Evolutionary conservation across 106 monocot species (phyloP), one percentile per base, ranked within the genome.

Genomic region (Dactylorhiza incarnata): DNA sequence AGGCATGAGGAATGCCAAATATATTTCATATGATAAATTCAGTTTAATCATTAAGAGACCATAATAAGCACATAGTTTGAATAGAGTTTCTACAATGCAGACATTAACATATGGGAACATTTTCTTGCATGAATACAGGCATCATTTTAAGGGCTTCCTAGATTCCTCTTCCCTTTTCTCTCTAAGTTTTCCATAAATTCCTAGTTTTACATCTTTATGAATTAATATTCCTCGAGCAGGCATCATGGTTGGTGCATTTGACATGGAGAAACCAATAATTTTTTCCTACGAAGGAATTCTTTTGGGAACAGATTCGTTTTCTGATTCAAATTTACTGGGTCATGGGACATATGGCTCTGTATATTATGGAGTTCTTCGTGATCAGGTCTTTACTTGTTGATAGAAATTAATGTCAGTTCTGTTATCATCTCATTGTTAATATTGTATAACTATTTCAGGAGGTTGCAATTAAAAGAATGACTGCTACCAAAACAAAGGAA

Each of bases 401-500:
- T 74, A 16, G 0, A 59, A 20, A 75, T 25, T 73, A 8, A 44
- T 49, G 14, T 29, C 20, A 14, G 9, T 14, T 68, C 75, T 44
- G 4, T 20, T 22, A 15, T 76, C 53, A 77, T 26, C 25, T 15
- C 74, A 8, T 59, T 20, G 22, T 81, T 59, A 59, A 59, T 20
- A 59, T 59, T 24, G 22, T 20, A 22, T 22, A 22, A 59, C 58
- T 20, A 14, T 52, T 76, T 45, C 77, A 99, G 97, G 97, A 99
- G 84, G 97, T 94, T 80, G 91, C 97, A 14, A 86, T 99, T 55
- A 99, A 97, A 81, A 91, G 85, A 87, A 99, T 99, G 97, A 91
- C 89, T 49, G 89, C 91, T 68, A 89, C 87, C n/a, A 94, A 99
- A 91, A 99, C 87, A 19, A 91, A 87, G 79, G 97, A 99, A 82